phyloP scores from a whole-genome alignment of 805 yeast species.

The Jamesozyma jinghongensis region DNA sequence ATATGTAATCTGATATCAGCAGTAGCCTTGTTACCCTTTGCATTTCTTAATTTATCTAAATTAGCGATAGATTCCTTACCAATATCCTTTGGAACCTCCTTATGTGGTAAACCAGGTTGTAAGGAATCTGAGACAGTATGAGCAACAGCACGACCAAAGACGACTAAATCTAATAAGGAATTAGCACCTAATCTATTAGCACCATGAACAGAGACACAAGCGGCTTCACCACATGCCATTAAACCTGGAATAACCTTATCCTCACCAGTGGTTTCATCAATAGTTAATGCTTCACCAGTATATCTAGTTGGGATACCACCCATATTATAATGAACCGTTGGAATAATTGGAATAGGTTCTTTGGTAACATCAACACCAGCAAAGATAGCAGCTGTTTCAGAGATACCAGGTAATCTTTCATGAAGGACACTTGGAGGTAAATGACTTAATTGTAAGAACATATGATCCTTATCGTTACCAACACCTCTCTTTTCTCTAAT shows the following conservation, averaged over 20 bases:
- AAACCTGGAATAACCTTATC: conserved; percentile 89
- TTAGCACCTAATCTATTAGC: conserved; percentile 99
- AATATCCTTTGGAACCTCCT: conserved; percentile 71
- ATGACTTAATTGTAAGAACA: conserved; percentile 87
- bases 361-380: conserved; percentile 99
- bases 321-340: conserved; percentile 99
- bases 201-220: conserved; percentile 98
- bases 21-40: conserved; percentile 72
- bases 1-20: conserved; percentile 82
- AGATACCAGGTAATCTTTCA: conserved; percentile 98
- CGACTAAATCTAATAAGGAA: conserved; percentile 92
- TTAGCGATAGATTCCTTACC: conserved; percentile 87
- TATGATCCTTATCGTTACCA: conserved; percentile 92
- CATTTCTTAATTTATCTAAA: conserved; percentile 80
- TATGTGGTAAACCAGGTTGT: conserved; percentile 83
- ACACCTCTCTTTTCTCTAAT: conserved; percentile 99
- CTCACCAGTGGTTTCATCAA: conserved; percentile 73
- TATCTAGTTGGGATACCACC: conserved; percentile 99
- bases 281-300: conserved; percentile 87
- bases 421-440: conserved; percentile 84
- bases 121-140: conserved; percentile 79
- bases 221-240: conserved; percentile 97
- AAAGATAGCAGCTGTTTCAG: conserved; percentile 95
- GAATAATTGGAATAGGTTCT: conserved; percentile 97
- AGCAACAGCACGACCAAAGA: conserved; percentile 96